Base-by-base conservation (phyloP, 768 basidiomycete species). In the Agaricus sinodeliciosus region DNA sequence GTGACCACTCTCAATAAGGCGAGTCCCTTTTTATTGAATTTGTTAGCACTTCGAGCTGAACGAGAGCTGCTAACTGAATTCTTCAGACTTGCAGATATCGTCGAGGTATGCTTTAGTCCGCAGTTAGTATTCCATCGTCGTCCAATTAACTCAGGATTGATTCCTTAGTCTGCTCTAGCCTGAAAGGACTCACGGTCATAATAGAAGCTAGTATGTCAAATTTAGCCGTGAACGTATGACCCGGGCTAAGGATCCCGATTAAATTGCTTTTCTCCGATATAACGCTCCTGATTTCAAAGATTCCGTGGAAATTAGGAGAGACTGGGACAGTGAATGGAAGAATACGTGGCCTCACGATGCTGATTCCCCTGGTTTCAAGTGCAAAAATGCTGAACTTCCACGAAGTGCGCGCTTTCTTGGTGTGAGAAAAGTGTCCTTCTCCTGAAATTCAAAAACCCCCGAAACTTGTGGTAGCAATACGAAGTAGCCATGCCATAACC, bases 281-380 rank as follows among this genome's bases (percentile, higher is more conserved):
- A 82, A 80, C 55, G 82, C 90, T 0, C 90, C 91, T 0, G 90
- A 91, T 63, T 81, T 69, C 68, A 90, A 91, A 66, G 90, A 94
- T 66, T 74, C 81, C 7, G 90, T 94, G 83, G 91, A 94, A 65
- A 92, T 94, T 42, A 90, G 92, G 27, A 77, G 86, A 22, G 90
- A 94, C 54, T 87, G 85, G 81, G 89, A 88, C 58, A 71, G 76
- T 13, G 74, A 68, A 36, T 90, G 85, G 84, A 81, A 78, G 55
- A 94, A 94, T 64, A 76, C 76, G 58, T 94, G 92, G 91, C 90
- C 87, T 3, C 67, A 70, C 40, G 82, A 88, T 60, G 61, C 55
- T 2, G 76, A 81, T 48, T 79, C 70, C 1, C 86, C 89, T 0
- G 73, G 64, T 8, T 94, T 91, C 71, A 86, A 84, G 63, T 64